Base-by-base conservation (phyloP, 352 stramenopile genomes). In the Phytophthora hybrid region DNA sequence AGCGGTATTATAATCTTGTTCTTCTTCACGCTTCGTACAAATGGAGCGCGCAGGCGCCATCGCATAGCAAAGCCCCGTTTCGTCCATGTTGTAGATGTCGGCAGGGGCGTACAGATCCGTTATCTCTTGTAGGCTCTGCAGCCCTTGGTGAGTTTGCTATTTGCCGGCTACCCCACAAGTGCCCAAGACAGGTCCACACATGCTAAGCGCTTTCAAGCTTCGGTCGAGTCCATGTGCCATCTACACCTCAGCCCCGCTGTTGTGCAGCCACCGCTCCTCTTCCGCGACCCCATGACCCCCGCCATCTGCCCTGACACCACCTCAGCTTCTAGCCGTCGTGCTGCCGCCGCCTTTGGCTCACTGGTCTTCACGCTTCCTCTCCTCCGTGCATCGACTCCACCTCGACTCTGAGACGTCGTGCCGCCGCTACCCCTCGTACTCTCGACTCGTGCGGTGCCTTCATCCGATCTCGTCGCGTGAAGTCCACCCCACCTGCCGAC, bases 91-190 rank as follows among this genome's bases (percentile, higher is more conserved):
- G 18, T 58, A 66, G 23, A 56, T 58, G 44, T 72, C 46, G 13
- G 34, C 4, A n/a, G 49, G 49, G 9, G 7, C 7, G 10, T 73
- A 73, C 5, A 49, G 32, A n/a, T 62, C 49, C 5, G 58, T 66
- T 4, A 73, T 1, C 5, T 51, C 34, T 39, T 66, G 65, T 26
- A 66, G 11, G 2, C 23, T 14, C 11, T 49, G 65, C 1, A 19
- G 29, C 10, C 49, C 57, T 18, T 51, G 6, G 0, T 23, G 7
- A 31, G 16, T 31, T 54, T 19, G 47, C 47, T 31, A 54, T 29
- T 29, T 29, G 2, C 26, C 26, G 1, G 26, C 26, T 29, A 4
- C 26, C 26, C 2, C 1, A 29, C 47, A 54, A 31, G n/a, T n/a
- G 47, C 16, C n/a, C n/a, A 54, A 54, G 46, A 54, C 46, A 54